Base-by-base conservation (phyloP, 208 protist species). In the Acanthamoeba polyphaga region DNA sequence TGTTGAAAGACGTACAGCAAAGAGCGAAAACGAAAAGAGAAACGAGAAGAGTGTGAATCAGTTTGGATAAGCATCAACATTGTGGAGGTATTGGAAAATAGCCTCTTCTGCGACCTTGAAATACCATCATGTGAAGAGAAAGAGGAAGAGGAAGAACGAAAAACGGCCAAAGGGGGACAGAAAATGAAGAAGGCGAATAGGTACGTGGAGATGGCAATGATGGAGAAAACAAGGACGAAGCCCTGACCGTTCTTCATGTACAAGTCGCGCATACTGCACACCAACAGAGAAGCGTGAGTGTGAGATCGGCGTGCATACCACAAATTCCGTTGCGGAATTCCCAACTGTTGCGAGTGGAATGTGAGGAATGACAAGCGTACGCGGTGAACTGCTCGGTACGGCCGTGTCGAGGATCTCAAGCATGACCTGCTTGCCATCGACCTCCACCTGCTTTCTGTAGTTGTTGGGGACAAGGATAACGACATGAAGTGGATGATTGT, bases 211-310 rank as follows among this genome's bases (percentile, higher is more conserved):
- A 97, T 92, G 68, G 97, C 95, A 72, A 97, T 98, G 70, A 98
- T 98, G 38, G 94, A 95, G 92, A 98, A 98, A 10, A 98, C 98
- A 19, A 98, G 90, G 24, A 98, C 91, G 92, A 98, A 98, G 91
- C 98, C 97, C 94, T 98, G 95, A 22, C 98, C 97, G 72, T 98
- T 97, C 88, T 97, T 97, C 95, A 98, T 98, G 94, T 98, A 98
- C 62, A 97, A 68, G 92, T 98, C 98, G 93, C 97, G 94, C 97
- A 98, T 97, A 32, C 97, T 64, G 96, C 97, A 74, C 55, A 60
- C 55, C 0, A 0, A 2, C 0, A 98, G 98, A 97, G 96, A 15
- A 60, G 29, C 4, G 13, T 6, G 22, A 4, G 3, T 9, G 51
- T 2, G 27, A 62, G 82, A 80, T 80, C 13, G 32, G 10, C 27